phyloP scores from a whole-genome alignment of 1,284 basidiomycete species.

The Ganoderma lingzhi region DNA sequence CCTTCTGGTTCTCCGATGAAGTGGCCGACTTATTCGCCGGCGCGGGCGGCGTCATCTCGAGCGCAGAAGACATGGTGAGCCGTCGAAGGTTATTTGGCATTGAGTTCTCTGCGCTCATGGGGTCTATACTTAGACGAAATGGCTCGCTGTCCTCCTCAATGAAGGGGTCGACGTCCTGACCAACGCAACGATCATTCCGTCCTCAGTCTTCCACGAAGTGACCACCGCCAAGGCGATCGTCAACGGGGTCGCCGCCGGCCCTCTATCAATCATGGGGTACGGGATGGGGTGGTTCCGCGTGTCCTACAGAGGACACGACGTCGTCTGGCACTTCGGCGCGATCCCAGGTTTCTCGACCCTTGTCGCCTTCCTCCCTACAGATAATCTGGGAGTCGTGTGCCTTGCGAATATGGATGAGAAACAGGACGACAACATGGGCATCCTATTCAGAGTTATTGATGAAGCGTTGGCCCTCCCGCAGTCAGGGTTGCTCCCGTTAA shows the following conservation, averaged over 20 bases:
- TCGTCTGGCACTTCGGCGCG: conserved; percentile 24
- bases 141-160: conserved; percentile 41
- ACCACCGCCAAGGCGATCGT: conserved; percentile 39
- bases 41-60: conserved; percentile 44
- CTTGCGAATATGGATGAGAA: conserved; percentile 53
- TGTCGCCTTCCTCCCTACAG: conserved; percentile 40
- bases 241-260: conserved; percentile 1
- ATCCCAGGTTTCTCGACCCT: conserved; percentile 48
- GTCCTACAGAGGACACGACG: conserved; percentile 40
- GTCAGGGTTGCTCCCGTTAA: neutral
- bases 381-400: conserved; percentile 49
- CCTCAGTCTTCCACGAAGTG: conserved; percentile 35
- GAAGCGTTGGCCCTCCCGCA: conserved; percentile 27
- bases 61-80: conserved; percentile 41
- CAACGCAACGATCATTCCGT: conserved; percentile 40
- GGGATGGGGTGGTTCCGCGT: conserved; percentile 41
- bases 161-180: conserved; percentile 38
- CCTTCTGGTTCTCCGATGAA: conserved; percentile 39
- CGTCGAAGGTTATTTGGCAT: neutral
- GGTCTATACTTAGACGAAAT: conserved; percentile 37
- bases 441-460: conserved; percentile 30
- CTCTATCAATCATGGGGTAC: conserved; percentile 37
- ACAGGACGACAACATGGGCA: conserved; percentile 41
- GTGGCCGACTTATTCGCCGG: conserved; percentile 41
- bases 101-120: neutral